A percentile compares a stretch with the other conserved stretches of the same genome.
Conservation (phyloP, 306 rosid species). For the Pterocarpus santalinus region DNA sequence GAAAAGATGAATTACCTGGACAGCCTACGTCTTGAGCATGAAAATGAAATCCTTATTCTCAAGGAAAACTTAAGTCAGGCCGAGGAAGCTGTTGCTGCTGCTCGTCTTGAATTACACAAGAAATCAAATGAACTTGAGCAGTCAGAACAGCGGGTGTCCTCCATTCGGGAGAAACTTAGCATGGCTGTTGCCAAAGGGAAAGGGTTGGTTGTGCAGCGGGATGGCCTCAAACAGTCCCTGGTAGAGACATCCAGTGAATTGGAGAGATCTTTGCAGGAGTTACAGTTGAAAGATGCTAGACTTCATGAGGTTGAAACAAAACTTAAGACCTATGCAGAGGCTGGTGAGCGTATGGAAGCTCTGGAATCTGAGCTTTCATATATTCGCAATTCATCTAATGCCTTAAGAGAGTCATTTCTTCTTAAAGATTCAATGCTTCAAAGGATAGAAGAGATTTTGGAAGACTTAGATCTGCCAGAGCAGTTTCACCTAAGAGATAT, state of each 20-base stretch:
- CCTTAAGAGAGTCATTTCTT: conserved; percentile 95
- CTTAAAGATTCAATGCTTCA: conserved; percentile 96
- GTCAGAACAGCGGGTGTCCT: conserved; percentile 85
- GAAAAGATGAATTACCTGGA: conserved; percentile 63
- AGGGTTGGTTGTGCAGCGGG: conserved; percentile 93
- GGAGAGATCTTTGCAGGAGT: conserved; percentile 87
- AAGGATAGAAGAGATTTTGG: conserved; percentile 95
- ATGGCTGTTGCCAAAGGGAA: conserved; percentile 98
- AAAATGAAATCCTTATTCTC: conserved; percentile 70
- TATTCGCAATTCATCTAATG: conserved; percentile 97
- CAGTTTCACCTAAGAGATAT: conserved; percentile 91
- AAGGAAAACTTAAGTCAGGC: conserved; percentile 81
- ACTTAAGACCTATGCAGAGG: conserved; percentile 82
- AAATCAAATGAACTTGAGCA: conserved; percentile 78
- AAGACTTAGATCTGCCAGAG: conserved; percentile 96
- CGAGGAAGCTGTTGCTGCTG: conserved; percentile 65
- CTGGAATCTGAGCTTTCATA: conserved; percentile 97
- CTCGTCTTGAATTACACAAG: conserved; percentile 65
- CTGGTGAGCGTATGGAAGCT: conserved; percentile 95
- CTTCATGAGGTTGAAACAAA: conserved; percentile 82
- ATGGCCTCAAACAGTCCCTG: conserved; percentile 83
- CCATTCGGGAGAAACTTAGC: conserved; percentile 90
- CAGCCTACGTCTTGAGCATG: conserved; percentile 66
- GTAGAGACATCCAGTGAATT: conserved; percentile 82
- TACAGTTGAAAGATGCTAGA: conserved; percentile 75